Evolutionary conservation across 441 rosid genomes (phyloP).

Genomic region (Bocquillonia castaneifolia): DNA sequence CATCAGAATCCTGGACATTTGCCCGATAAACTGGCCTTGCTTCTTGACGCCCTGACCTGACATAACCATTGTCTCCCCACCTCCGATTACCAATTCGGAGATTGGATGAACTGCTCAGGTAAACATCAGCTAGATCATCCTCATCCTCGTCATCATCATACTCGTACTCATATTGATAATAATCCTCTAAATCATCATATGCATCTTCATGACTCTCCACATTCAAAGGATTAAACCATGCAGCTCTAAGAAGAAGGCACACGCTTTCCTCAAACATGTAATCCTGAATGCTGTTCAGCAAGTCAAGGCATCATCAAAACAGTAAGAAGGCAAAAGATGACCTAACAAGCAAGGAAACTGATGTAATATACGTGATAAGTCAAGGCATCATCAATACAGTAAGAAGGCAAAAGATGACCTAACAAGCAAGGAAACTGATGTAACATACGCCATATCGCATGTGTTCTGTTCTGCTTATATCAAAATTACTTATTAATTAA

Average conservation of each 20-base stretch:
- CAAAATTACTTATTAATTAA: neutral
- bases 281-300: constrained; percentile 54
- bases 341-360: neutral
- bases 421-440: neutral
- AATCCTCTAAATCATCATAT: constrained; percentile 38
- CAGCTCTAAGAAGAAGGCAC: constrained; percentile 81
- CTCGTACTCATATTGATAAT: constrained; percentile 45
- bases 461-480: neutral
- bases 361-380: neutral
- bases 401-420: neutral
- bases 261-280: constrained; percentile 92
- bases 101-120: constrained; percentile 40
- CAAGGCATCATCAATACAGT: constrained; percentile 5
- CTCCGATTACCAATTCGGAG: constrained; percentile 71
- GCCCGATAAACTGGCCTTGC: constrained; percentile 59
- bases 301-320: constrained; percentile 7
- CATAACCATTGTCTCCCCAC: constrained; percentile 92
- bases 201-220: constrained; percentile 42
- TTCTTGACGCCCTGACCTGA: constrained; percentile 80
- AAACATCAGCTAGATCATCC: constrained; percentile 58
- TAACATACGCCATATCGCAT: too few species aligned
- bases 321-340: neutral
- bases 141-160: constrained; percentile 57
- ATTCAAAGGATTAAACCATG: constrained; percentile 68
- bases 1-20: constrained; percentile 36